Evolutionary conservation across 2,329 filamentous ascomycete species (phyloP).

Genomic region (Claviceps cyperi): DNA sequence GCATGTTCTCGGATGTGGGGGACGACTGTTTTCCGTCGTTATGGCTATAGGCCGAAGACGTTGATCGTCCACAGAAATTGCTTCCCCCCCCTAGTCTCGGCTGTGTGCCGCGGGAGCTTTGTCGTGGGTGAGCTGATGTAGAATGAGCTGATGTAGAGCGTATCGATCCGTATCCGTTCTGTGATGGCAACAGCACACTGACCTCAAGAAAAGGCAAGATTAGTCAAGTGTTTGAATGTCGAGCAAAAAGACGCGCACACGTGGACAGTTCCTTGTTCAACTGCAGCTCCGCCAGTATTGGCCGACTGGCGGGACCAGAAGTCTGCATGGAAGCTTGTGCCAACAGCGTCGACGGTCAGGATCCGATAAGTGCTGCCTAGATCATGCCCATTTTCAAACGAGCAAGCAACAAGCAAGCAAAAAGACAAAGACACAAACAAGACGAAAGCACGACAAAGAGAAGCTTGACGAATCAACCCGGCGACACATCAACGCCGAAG

Average conservation of each 20-base stretch:
- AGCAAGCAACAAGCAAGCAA: background rate
- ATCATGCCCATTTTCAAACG: background rate
- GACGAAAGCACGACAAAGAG: background rate
- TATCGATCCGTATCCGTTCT: slow-evolving; percentile 7
- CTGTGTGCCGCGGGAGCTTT: slow-evolving; percentile 19
- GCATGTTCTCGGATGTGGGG: slow-evolving; percentile 23
- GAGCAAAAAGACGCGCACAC: background rate
- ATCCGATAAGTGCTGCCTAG: background rate
- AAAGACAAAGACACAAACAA: background rate
- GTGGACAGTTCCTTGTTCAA: background rate
- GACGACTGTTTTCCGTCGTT: slow-evolving; percentile 9
- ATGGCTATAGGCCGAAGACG: slow-evolving; percentile 42
- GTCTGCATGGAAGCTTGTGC: background rate
- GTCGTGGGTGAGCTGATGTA: slow-evolving; percentile 19
- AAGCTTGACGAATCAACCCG: slow-evolving; percentile 5
- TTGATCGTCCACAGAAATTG: slow-evolving; percentile 27
- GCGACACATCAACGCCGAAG: background rate
- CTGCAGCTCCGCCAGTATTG: background rate
- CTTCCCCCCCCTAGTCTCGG: slow-evolving; percentile 7
- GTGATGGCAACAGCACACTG: slow-evolving; percentile 8
- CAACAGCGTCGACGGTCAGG: background rate
- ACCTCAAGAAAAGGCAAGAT: background rate
- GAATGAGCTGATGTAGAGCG: slow-evolving; percentile 19
- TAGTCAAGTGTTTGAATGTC: background rate
- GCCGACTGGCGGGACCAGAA: background rate